phyloP scores from a whole-genome alignment of 352 stramenopile species.

The Phytophthora rubi region DNA sequence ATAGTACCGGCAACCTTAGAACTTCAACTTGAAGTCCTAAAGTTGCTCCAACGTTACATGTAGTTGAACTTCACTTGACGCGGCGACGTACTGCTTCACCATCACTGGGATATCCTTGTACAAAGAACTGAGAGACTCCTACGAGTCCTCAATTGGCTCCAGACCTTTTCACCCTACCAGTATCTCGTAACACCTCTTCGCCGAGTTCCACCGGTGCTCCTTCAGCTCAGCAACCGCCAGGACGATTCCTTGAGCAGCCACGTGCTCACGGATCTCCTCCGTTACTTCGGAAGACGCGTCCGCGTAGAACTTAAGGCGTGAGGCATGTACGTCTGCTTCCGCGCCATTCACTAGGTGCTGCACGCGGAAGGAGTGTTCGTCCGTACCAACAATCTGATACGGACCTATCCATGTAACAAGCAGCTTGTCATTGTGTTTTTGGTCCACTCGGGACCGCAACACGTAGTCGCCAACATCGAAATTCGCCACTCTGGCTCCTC shows the following conservation, averaged over 20 bases:
- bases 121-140: constrained; percentile 2
- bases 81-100: constrained; percentile 7
- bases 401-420: constrained; percentile 16
- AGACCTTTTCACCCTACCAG: constrained; percentile 6
- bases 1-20: neutral
- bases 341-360: constrained; percentile 21
- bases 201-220: constrained; percentile 9
- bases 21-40: constrained; percentile 7
- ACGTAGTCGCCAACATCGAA: constrained; percentile 40
- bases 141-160: constrained; percentile 10
- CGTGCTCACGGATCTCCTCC: constrained; percentile 29
- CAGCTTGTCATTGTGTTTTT: constrained; percentile 34
- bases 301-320: constrained; percentile 42
- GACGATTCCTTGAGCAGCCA: constrained; percentile 28
- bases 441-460: constrained; percentile 30
- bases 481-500: constrained; percentile 7
- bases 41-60: constrained; percentile 2
- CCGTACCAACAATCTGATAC: constrained; percentile 24
- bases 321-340: constrained; percentile 30
- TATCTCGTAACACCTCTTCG: constrained; percentile 1
- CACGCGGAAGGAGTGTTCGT: constrained; percentile 28
- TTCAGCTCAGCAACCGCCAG: constrained; percentile 20
- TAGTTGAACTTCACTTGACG: neutral
- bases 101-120: constrained; percentile 11
- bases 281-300: constrained; percentile 28